These are phyloP conservation scores for Globisporangium heterothallicum DNA, from an alignment of 352 stramenopile genomes.

Conservation along the genomic window DNA sequence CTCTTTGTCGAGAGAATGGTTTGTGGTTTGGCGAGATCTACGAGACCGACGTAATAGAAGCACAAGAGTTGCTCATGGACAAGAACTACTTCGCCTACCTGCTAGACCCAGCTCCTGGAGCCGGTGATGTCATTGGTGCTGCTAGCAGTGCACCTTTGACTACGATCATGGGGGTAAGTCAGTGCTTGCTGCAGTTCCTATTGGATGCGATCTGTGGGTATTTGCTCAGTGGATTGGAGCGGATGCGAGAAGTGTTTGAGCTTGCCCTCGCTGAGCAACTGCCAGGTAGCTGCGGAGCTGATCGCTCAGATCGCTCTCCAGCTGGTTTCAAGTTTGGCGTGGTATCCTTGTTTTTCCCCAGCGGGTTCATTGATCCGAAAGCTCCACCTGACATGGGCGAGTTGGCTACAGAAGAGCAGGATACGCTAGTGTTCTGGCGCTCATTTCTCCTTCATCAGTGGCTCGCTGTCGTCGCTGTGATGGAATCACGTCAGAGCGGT, in stretches of 20 bases:
- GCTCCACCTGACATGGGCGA: slow-evolving; percentile 37
- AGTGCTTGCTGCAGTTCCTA: slow-evolving; percentile 40
- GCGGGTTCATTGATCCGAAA: slow-evolving; percentile 22
- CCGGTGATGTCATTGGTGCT: no score
- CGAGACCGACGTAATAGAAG: slow-evolving; percentile 29
- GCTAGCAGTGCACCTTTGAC: background rate
- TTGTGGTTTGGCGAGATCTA: slow-evolving; percentile 28
- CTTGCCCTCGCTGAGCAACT: background rate
- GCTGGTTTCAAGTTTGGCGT: slow-evolving; percentile 13
- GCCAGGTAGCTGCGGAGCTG: background rate
- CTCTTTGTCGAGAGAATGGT: slow-evolving; percentile 25
- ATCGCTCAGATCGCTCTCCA: background rate
- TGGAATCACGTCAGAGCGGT: background rate
- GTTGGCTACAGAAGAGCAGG: slow-evolving; percentile 35
- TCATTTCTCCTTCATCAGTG: slow-evolving; percentile 44
- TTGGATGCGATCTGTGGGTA: slow-evolving; percentile 44
- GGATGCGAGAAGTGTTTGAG: slow-evolving; percentile 21
- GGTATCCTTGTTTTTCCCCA: slow-evolving; percentile 30
- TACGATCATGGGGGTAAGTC: slow-evolving; percentile 14
- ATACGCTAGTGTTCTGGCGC: slow-evolving; percentile 36
- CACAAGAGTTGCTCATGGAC: slow-evolving; percentile 33
- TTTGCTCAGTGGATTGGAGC: slow-evolving; percentile 52
- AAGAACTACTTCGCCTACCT: slow-evolving; percentile 11
- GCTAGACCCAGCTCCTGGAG: background rate
- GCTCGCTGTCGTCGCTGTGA: background rate